Base-by-base conservation (phyloP, 306 rosid genomes). In the Gastrolobium villosum region DNA sequence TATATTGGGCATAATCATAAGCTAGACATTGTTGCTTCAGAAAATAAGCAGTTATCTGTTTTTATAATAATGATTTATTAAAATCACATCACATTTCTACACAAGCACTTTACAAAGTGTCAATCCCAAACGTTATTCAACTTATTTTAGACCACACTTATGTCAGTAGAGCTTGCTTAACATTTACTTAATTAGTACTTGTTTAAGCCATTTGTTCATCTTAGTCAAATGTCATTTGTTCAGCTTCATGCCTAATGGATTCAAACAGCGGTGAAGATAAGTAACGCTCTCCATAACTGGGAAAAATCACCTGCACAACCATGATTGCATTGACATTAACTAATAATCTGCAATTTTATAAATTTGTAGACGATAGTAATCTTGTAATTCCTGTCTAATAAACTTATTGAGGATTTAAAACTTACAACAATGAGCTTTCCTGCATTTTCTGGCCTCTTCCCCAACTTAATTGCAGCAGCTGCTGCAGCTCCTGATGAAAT, bases 401-500 rank as follows among this genome's bases (percentile, higher is more conserved):
- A 44, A 81, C 66, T 40, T 32, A 3, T 43, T 40, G 43, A 71
- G 37, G 48, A 49, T 48, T 41, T 36, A 5, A 39, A 70, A 81
- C 96, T 84, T 74, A 85, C 94, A 71, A 82, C 91, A 69, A 90
- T 89, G 61, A 94, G 97, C 74, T 90, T 94, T 70, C 96, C 97
- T 8, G 87, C 89, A 80, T 87, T 83, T 84, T 91, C 98, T 8
- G 84, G 89, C 83, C 84, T 88, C 84, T 83, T 90, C 26, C 88
- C 98, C 76, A 94, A 13, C 79, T 82, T 86, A 4, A 94, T 72
- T 41, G 91, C 94, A 31, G 92, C 97, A 0, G 90, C 92, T 2
- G 95, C 83, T 1, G 95, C 93, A n/a, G 96, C 97, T 66, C 98
- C 94, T 4, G 98, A 94, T 54, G 98, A 94, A 73, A 94, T 83